Conservation (phyloP, 352 stramenopile genomes). For the Phytophthora sansomeana region DNA sequence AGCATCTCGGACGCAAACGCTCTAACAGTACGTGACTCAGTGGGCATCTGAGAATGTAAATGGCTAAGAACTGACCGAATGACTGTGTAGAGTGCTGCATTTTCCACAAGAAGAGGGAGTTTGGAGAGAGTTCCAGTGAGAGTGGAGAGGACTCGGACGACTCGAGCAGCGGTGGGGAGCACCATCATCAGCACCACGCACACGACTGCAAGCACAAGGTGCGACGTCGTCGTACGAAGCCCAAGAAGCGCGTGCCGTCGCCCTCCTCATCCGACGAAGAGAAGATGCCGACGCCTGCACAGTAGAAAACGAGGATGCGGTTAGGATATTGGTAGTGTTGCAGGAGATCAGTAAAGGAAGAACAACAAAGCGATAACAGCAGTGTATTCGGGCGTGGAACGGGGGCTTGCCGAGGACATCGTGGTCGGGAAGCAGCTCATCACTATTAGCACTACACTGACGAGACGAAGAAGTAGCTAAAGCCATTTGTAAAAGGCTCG, state of each 20-base stretch:
- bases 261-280: slow-evolving; percentile 50
- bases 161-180: slow-evolving; percentile 25
- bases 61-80: slow-evolving; percentile 3
- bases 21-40: slow-evolving; percentile 83
- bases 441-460: slow-evolving; percentile 17
- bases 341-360: slow-evolving; percentile 7
- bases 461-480: slow-evolving; percentile 20
- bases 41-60: not conserved
- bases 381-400: slow-evolving; percentile 32
- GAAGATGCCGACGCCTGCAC: slow-evolving; percentile 33
- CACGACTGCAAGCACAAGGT: slow-evolving; percentile 44
- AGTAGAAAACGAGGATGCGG: slow-evolving; percentile 21
- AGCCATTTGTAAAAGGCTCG: slow-evolving; percentile 15
- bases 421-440: slow-evolving; percentile 12
- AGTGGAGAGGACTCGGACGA: slow-evolving; percentile 84
- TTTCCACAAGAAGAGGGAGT: slow-evolving; percentile 93
- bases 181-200: slow-evolving; percentile 35
- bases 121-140: slow-evolving; percentile 93
- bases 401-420: slow-evolving; percentile 24
- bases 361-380: slow-evolving; percentile 12
- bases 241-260: slow-evolving; percentile 44
- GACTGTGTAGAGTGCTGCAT: slow-evolving; percentile 87
- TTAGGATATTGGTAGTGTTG: slow-evolving; percentile 13
- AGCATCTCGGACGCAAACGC: slow-evolving; percentile 91
- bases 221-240: slow-evolving; percentile 25